These are phyloP conservation scores for Trichoderma sp. DNA, from an alignment of 2,329 filamentous ascomycete genomes.

Conservation along the genomic window DNA sequence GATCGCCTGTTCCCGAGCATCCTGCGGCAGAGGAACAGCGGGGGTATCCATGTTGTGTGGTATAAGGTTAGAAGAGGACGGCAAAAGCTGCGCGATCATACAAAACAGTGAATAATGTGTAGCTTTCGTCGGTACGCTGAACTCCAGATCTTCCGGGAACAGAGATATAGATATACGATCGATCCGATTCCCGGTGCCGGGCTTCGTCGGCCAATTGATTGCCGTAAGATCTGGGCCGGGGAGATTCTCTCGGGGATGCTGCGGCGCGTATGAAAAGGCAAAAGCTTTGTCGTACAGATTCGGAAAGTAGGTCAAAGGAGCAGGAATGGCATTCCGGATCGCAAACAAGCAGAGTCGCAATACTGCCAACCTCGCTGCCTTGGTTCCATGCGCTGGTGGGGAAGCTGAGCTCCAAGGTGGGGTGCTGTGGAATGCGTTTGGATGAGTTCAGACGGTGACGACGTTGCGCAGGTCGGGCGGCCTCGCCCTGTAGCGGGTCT, in stretches of 20 bases:
- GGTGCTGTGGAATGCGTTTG: constrained; percentile 20
- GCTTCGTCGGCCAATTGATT: constrained; percentile 16
- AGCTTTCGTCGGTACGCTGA: neutral
- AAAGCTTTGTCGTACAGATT: too few relatives aligned
- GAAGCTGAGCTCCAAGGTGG: constrained; percentile 21
- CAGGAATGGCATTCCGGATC: neutral
- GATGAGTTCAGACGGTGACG: constrained; percentile 24
- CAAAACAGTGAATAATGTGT: neutral
- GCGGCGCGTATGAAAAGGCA: neutral
- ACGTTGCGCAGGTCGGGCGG: constrained; percentile 17
- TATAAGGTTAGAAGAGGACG: neutral
- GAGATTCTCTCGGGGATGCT: neutral
- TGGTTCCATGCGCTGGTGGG: constrained; percentile 25
- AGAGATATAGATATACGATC: neutral
- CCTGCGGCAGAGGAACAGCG: constrained; percentile 57
- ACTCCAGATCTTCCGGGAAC: constrained; percentile 28
- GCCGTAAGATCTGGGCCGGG: neutral
- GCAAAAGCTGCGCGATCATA: neutral
- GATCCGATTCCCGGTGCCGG: constrained; percentile 21
- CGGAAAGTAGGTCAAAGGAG: neutral
- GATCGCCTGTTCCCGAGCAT: constrained; percentile 59
- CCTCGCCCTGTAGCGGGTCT: neutral
- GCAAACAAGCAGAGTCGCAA: constrained; percentile 9
- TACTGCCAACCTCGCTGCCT: neutral
- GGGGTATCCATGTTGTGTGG: constrained; percentile 61